Evolutionary conservation across 1,139 yeast species (phyloP).

Genomic region (Saccharomycopsis hybrid): DNA sequence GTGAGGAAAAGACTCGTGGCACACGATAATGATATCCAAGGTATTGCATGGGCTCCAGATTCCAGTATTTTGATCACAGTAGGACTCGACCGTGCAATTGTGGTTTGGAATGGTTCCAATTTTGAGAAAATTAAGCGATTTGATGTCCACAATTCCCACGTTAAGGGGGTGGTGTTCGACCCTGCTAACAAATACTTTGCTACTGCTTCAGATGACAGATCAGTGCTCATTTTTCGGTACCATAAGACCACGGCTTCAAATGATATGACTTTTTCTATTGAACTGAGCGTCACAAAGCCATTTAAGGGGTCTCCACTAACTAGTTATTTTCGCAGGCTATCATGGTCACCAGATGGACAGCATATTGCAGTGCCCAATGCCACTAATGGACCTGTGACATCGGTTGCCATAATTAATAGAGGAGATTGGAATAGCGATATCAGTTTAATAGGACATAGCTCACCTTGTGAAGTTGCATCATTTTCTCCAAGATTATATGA

Average conservation of each 20-base stretch:
- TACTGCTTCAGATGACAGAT: conserved; percentile 92
- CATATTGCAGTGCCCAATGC: conserved; percentile 96
- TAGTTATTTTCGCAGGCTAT: conserved; percentile 82
- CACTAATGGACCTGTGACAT: conserved; percentile 90
- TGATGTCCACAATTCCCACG: conserved; percentile 91
- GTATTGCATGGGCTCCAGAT: conserved; percentile 97
- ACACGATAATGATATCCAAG: conserved; percentile 96
- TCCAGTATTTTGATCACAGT: conserved; percentile 85
- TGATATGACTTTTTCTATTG: conserved; percentile 79
- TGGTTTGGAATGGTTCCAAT: conserved; percentile 90
- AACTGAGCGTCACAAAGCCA: conserved; percentile 75
- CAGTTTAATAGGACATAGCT: conserved; percentile 89
- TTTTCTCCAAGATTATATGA: conserved; percentile 73
- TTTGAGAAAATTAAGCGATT: conserved; percentile 85
- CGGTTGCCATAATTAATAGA: conserved; percentile 80
- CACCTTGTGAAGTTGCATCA: conserved; percentile 90
- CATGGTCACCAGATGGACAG: conserved; percentile 99
- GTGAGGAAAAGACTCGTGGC: conserved; percentile 88
- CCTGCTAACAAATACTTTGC: conserved; percentile 98
- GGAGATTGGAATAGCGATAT: conserved; percentile 92
- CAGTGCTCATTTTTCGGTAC: conserved; percentile 80
- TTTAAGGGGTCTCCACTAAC: conserved; percentile 86
- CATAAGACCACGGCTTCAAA: conserved; percentile 53
- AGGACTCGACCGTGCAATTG: conserved; percentile 85
- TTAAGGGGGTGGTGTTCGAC: conserved; percentile 93